Evolutionary conservation across 2,329 filamentous ascomycete genomes (phyloP).

Genomic region (Drechslerella stenobrocha): DNA sequence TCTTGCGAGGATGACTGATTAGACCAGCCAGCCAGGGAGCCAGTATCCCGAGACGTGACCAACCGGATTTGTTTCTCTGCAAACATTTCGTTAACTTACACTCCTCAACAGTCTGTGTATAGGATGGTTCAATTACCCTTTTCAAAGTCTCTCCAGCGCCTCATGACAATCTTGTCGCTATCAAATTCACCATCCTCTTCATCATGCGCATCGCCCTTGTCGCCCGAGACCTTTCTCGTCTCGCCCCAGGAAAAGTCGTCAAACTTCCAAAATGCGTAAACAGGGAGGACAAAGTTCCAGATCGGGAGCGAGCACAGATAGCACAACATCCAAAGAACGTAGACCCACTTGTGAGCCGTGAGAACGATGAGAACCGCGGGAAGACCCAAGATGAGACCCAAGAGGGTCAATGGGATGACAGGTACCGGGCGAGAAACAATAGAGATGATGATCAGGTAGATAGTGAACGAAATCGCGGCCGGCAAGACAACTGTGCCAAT

Average conservation of each 20-base stretch:
- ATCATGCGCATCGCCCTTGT: constrained; percentile 55
- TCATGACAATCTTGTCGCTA: constrained; percentile 99
- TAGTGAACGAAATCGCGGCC: constrained; percentile 93
- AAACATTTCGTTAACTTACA: neutral
- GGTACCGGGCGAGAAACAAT: constrained; percentile 52
- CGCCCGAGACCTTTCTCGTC: constrained; percentile 88
- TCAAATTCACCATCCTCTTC: constrained; percentile 96
- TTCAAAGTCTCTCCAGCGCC: constrained; percentile 97
- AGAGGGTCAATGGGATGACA: constrained; percentile 84
- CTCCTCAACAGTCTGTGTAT: neutral
- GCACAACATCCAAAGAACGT: constrained; percentile 95
- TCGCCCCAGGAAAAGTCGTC: constrained; percentile 99
- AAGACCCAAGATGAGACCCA: constrained; percentile 88
- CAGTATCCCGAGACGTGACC: constrained; percentile 31
- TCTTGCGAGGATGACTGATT: constrained; percentile 48
- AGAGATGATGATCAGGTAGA: constrained; percentile 70
- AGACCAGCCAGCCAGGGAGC: constrained; percentile 45
- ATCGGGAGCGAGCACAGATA: constrained; percentile 90
- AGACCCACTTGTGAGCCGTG: constrained; percentile 88
- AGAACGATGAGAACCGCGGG: constrained; percentile 88
- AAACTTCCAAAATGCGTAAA: constrained; percentile 98
- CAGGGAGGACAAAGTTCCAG: constrained; percentile 95
- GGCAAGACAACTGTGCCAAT: constrained; percentile 92
- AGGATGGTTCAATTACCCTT: constrained; percentile 59
- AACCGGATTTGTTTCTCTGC: constrained; percentile 42